Base-by-base conservation (phyloP, 2,329 filamentous ascomycete species). In the Aureobasidium namibiae region DNA sequence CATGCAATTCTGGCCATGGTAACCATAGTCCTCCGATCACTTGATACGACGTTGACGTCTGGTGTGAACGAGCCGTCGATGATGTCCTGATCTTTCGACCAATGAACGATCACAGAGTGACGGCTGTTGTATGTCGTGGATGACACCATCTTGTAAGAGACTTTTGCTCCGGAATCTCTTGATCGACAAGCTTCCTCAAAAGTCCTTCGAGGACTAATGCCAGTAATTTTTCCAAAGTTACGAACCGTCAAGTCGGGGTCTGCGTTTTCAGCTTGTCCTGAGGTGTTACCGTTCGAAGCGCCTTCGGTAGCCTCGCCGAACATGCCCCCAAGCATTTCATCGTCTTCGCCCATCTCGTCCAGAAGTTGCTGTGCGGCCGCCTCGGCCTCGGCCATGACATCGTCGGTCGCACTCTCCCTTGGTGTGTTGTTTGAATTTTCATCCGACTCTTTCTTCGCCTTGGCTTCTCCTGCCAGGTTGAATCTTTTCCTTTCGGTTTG, bases 161-260 rank as follows among this genome's bases (percentile, higher is more conserved):
- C 73, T 65, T 81, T 87, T 31, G 81, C 88, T 3, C 80, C 79
- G 1, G 86, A 76, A 68, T 96, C 90, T 72, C 90, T 87, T 63
- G 90, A 83, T 66, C 88, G 86, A 70, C 92, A 95, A n/a, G 89
- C 83, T 71, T 96, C 92, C 70, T 96, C 91, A 13, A 97, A 75
- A 29, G 89, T 80, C 64, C 88, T 82, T 62, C 84, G 82, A 16
- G 92, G 92, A 65, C 78, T 88, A 31, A 95, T 74, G 8, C 92
- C 92, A 14, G 82, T 82, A 77, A 85, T 86, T 70, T 90, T 90
- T 1, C 90, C 91, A 78, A 97, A 96, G 67, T 96, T 88, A 44
- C 89, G 80, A 50, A 95, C 80, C 1, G 77, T 80, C 26, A 4
- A 90, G 73, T 60, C 80, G 84, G 6, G 75, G 69, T 62, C 50